Base-by-base conservation (phyloP, 192 early-diverging fungal species). In the Chytriomyces sp. region DNA sequence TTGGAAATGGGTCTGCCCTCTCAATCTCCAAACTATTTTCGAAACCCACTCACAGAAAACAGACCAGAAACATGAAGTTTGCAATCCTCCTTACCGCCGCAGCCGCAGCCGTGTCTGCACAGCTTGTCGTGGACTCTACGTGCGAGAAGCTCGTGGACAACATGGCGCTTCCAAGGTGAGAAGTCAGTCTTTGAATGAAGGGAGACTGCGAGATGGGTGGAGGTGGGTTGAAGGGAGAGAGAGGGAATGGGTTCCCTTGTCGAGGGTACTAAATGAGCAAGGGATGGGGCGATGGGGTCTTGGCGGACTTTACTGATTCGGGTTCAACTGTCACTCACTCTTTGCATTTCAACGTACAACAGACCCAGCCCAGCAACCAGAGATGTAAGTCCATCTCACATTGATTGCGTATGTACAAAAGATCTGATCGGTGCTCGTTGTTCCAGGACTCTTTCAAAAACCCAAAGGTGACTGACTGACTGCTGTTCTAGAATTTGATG, bases 61-160 rank as follows among this genome's bases (percentile, higher is more conserved):
- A 3, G 35, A 35, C 35, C 35, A 35, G 35, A 35, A 35, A 35
- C 35, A 60, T 60, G 57, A 60, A 18, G 16, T 23, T 60, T 1
- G 57, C 57, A 23, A 3, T 5, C 18, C 57, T 60, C 18, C 57
- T 60, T n/a, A 23, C 23, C 18, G 18, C 23, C 18, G 57, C 57
- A 1, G 57, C 57, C 23, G 57, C n/a, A n/a, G n/a, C 57, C 57
- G 57, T 23, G 57, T 23, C 16, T 60, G 57, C 57, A 60, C 16
- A 23, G 18, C 18, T 60, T 18, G 16, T 50, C 7, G 69, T 70
- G 7, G 18, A 47, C 1, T 5, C 69, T 1, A 23, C 69, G 3
- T 70, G 69, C 50, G 69, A 70, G 43, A 8, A 57, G n/a, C 23
- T 70, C n/a, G 69, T 70, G 1, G 69, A 70, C 44, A 44, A 70